These are phyloP conservation scores for Zymoseptoria tritici DNA, from an alignment of 2,329 filamentous ascomycete genomes.

Conservation along the genomic window DNA sequence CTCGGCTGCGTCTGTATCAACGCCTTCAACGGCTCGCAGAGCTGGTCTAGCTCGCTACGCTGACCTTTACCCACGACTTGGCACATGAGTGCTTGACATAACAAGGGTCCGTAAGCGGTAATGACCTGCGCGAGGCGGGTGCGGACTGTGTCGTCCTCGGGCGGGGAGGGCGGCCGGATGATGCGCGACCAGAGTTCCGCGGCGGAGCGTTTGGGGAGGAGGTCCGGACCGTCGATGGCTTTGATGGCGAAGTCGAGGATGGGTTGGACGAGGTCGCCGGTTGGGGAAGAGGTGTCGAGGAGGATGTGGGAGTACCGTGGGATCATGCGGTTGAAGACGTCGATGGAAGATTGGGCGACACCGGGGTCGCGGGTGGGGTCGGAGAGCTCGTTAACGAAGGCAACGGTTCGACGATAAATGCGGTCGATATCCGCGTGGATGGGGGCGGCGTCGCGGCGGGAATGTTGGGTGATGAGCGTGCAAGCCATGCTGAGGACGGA, in stretches of 20 bases:
- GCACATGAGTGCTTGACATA: conserved; percentile 53
- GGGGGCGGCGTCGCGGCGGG: conserved; percentile 29
- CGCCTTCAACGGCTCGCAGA: conserved; percentile 65
- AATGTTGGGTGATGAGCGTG: conserved; percentile 51
- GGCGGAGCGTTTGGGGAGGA: conserved; percentile 66
- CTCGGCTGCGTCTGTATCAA: conserved; percentile 34
- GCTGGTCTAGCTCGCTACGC: conserved; percentile 63
- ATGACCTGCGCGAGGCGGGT: conserved; percentile 36
- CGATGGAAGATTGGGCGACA: conserved; percentile 64
- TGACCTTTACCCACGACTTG: conserved; percentile 63
- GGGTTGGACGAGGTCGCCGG: conserved; percentile 30
- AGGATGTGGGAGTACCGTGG: conserved; percentile 55
- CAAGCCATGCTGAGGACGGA: conserved; percentile 64
- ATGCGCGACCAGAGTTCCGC: conserved; percentile 66
- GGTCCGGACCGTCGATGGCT: conserved; percentile 63
- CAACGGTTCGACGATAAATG: conserved; percentile 56
- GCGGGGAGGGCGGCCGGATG: conserved; percentile 34
- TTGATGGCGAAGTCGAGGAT: conserved; percentile 66
- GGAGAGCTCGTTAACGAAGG: conserved; percentile 55
- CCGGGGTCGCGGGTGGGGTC: conserved; percentile 61
- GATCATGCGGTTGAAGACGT: conserved; percentile 60
- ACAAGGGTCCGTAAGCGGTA: conserved; percentile 52
- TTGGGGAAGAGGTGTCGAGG: conserved; percentile 54
- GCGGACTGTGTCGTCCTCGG: conserved; percentile 14
- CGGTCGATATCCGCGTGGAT: conserved; percentile 44